Conservation (phyloP, 2,329 filamentous ascomycete species). For the Penicillium corylophilum region DNA sequence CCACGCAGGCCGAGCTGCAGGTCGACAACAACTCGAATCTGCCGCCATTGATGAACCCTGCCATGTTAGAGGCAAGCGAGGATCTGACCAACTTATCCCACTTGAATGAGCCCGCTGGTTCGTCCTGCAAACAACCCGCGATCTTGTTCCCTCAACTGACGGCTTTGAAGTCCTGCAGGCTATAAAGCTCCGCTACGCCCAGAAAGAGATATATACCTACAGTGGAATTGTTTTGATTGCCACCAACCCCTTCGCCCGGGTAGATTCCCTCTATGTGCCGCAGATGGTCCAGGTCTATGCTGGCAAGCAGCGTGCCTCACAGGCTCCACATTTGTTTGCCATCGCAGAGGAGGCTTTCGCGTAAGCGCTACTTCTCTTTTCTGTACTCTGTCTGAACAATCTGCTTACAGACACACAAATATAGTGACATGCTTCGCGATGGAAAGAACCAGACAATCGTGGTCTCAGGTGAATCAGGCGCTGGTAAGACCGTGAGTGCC, state of each 20-base stretch:
- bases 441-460: conserved; percentile 96
- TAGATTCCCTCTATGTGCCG: conserved; percentile 96
- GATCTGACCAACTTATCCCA: conserved; percentile 96
- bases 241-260: conserved; percentile 94
- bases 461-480: conserved; percentile 98
- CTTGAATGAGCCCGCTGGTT: conserved; percentile 96
- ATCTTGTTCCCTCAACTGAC: conserved; percentile 20
- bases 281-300: conserved; percentile 99
- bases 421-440: conserved; percentile 93
- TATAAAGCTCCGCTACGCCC: conserved; percentile 92
- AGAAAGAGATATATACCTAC: conserved; percentile 99
- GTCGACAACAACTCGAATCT: conserved; percentile 74
- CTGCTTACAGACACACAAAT: conserved; percentile 39
- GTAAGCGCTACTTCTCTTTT: conserved; percentile 49
- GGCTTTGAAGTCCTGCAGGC: conserved; percentile 77
- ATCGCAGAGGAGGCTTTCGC: conserved; percentile 99
- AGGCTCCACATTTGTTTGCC: conserved; percentile 96
- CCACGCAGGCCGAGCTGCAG: conserved; percentile 72
- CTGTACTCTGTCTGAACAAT: background rate
- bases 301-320: conserved; percentile 91
- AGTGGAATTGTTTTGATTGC: conserved; percentile 98
- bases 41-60: conserved; percentile 94
- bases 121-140: conserved; percentile 25
- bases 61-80: conserved; percentile 97
- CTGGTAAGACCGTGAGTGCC: conserved; percentile 97